Evolutionary conservation across 768 basidiomycete species (phyloP), one percentile per base, ranked within the genome.

Genomic region (Leccinum ochraceum): DNA sequence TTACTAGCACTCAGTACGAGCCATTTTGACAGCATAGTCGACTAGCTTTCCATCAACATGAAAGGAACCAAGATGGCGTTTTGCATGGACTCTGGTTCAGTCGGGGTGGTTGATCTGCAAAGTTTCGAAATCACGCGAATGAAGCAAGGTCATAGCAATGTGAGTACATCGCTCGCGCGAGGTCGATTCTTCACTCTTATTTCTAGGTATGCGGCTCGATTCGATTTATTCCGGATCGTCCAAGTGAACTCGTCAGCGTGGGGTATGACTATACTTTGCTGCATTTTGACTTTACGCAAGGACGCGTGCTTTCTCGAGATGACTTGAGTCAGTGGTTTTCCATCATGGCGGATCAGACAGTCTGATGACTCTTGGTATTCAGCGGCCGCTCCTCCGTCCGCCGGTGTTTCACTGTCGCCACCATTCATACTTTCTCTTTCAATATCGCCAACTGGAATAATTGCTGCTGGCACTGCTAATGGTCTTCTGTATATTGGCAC

Each of bases 391-490:
- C 72, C 77, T 3, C 74, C 78, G 37, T 72, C 76, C 13, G 78
- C 78, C 1, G 83, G 83, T 1, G 77, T 88, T 60, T 79, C 84
- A 0, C 74, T 92, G 26, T 86, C 90, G 2, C 90, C 90, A 1
- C 89, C 91, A 1, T 94, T 93, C 69, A 74, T 93, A 55, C 79
- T 86, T 71, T 87, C 83, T 24, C 74, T 83, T 46, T 78, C 88
- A 1, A 68, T 93, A 30, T 86, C 87, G 3, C 59, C 79, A 0
- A 79, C 75, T 4, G 90, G 88, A 0, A 68, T 86, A 34, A 68
- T 92, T 17, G 89, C 86, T 14, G 88, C 84, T 6, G 86, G 89
- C 6, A 89, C 86, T 1, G 92, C 90, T 9, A 89, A 93, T 68
- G 92, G 92, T 4, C 83, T 84, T 42, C 67, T 93, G 5, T 86